Evolutionary conservation across 148 eudicot genomes (phyloP), one percentile per base, ranked within the genome.

Genomic region (Dianthus caryophyllus): DNA sequence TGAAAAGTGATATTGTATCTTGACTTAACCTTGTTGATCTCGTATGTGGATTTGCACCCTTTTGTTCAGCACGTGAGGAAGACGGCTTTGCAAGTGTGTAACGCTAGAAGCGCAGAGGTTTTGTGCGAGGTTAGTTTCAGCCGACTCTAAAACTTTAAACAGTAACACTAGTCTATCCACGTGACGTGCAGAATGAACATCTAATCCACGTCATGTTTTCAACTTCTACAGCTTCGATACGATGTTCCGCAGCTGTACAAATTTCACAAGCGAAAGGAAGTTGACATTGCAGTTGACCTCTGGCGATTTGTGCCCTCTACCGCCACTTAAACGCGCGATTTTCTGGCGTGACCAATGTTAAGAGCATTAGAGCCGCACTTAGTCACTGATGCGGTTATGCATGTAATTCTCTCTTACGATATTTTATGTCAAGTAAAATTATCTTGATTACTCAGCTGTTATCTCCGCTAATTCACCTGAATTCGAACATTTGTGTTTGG

Each of bases 191-290:
- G 46, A 44, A 64, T 67, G 11, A 27, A 50, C 31, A 59, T 3
- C 41, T 47, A 70, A 51, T 58, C 31, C 9, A 41, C 10, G 22
- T 59, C n/a, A 27, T 55, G 14, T 38, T 22, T 13, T n/a, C 27
- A 13, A 39, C 30, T 49, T 29, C 25, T 55, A 21, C 81, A 92
- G 98, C 92, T 90, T 58, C 88, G 90, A 11, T 94, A 78, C 48
- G 99, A 94, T 63, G 92, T 94, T 50, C 99, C 97, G 2, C 76
- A 84, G 66, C 85, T 94, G 31, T 94, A 90, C 86, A 90, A 90
- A 71, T 90, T 90, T 74, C 99, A 94, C 76, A 90, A 88, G 96
- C 88, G 86, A 84, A 94, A 85, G 81, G 97, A 90, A 77, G 97
- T 94, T 25, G 97, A 94, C 61, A 83, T 94, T 54, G 96, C 97